phyloP scores from a whole-genome alignment of 352 stramenopile species.

The Pythium dissotocum region DNA sequence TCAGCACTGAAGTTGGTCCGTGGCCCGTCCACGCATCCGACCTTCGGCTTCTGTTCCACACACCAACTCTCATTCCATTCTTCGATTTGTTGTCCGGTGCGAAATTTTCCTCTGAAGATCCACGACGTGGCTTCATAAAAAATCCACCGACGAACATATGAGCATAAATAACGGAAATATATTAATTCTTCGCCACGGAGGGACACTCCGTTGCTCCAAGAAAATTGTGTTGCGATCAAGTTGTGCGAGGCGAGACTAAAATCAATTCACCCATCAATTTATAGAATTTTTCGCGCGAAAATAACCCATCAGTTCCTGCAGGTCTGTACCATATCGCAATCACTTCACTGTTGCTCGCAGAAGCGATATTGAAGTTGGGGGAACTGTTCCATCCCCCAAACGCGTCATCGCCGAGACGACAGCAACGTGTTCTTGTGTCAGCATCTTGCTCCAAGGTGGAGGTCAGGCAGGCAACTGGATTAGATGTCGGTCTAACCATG shows the following conservation, averaged over 20 bases:
- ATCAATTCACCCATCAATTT: conserved; percentile 7
- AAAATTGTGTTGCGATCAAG: not conserved
- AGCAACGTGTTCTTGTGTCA: not conserved
- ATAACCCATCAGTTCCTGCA: not conserved
- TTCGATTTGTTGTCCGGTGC: not conserved
- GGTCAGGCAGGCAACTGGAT: too few species aligned
- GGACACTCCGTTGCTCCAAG: not conserved
- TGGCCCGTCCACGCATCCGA: not conserved
- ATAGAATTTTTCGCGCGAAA: not conserved
- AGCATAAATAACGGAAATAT: not conserved
- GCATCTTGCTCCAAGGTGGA: too few species aligned
- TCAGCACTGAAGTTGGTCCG: not conserved
- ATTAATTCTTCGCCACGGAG: too few species aligned
- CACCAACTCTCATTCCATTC: too few species aligned
- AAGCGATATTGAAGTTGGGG: conserved; percentile 5
- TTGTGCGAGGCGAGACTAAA: not conserved
- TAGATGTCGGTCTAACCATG: too few species aligned
- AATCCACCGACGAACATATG: not conserved
- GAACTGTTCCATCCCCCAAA: not conserved
- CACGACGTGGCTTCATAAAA: not conserved
- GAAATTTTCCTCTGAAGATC: not conserved
- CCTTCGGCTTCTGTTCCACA: not conserved
- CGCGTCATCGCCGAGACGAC: not conserved
- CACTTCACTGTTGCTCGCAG: not conserved
- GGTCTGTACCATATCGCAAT: not conserved